Conservation (phyloP, 768 basidiomycete species). For the Pisolithus microcarpus region DNA sequence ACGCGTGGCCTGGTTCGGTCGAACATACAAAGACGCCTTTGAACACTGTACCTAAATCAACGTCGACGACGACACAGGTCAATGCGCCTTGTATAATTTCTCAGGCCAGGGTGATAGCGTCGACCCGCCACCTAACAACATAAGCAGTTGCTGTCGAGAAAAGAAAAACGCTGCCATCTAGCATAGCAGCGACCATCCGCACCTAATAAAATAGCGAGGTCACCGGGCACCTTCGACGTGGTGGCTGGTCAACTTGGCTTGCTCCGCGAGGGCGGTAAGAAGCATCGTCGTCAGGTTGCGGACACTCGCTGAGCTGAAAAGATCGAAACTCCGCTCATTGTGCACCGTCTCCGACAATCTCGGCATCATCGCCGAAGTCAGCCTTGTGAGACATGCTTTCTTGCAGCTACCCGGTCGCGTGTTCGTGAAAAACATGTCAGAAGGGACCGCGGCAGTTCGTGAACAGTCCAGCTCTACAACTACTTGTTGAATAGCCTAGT, state of each 20-base stretch:
- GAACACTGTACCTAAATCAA: not conserved
- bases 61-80: conserved; percentile 1
- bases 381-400: not conserved
- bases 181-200: too few species aligned
- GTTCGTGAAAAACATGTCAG: too few species aligned
- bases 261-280: not conserved
- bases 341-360: conserved; percentile 5
- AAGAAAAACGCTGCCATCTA: too few species aligned
- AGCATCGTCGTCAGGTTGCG: not conserved
- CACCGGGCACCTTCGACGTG: too few species aligned
- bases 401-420: too few species aligned
- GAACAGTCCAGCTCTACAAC: too few species aligned
- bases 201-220: too few species aligned
- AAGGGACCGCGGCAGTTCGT: too few species aligned
- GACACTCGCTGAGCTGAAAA: conserved; percentile 12
- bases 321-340: conserved; percentile 22
- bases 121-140: too few species aligned
- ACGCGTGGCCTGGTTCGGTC: conserved; percentile 5
- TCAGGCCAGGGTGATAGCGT: too few species aligned
- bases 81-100: not conserved
- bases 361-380: not conserved
- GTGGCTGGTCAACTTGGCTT: not conserved
- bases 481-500: too few species aligned
- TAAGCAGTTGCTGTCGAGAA: too few species aligned
- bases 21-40: conserved; percentile 18